Percentiles rank a stretch among this genome's conserved stretches.
Evolutionary conservation across 2,329 filamentous ascomycete genomes (phyloP).

Genomic region (Daldinia sp.): DNA sequence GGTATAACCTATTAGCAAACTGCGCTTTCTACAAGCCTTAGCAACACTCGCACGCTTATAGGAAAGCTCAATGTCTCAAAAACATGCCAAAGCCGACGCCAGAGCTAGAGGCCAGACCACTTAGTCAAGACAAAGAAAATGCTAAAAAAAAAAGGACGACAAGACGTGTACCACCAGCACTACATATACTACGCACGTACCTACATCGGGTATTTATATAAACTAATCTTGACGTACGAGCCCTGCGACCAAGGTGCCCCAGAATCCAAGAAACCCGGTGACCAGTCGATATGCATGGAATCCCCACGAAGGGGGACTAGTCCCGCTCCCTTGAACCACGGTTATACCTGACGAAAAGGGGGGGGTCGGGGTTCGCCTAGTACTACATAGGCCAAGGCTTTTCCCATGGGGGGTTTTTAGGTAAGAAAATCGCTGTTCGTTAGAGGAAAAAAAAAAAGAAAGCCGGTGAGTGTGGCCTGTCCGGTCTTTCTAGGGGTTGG

Average conservation of each 20-base stretch:
- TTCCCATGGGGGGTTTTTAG: slow-evolving; percentile 8
- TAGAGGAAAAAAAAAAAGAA: too few species aligned
- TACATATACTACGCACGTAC: not conserved
- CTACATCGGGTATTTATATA: slow-evolving; percentile 1
- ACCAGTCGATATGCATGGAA: slow-evolving; percentile 27
- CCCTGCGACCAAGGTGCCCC: slow-evolving; percentile 12
- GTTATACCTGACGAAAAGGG: slow-evolving; percentile 9
- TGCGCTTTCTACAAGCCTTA: slow-evolving; percentile 14
- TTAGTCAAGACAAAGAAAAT: slow-evolving; percentile 7
- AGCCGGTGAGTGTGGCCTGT: slow-evolving; percentile 4
- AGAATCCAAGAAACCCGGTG: slow-evolving; percentile 27
- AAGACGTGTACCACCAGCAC: not conserved
- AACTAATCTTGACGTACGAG: slow-evolving; percentile 13
- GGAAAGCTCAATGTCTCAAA: slow-evolving; percentile 8
- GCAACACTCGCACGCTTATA: slow-evolving; percentile 22
- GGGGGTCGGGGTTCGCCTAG: slow-evolving; percentile 2
- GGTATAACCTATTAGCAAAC: not conserved
- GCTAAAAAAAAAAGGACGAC: not conserved
- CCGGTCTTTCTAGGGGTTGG: slow-evolving; percentile 14
- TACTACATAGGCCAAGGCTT: slow-evolving; percentile 18
- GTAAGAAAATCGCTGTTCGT: slow-evolving; percentile 25
- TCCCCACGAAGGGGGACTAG: slow-evolving; percentile 13
- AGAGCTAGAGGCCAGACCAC: not conserved
- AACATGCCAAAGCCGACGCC: slow-evolving; percentile 7
- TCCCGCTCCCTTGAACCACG: slow-evolving; percentile 8